Evolutionary conservation across 768 basidiomycete genomes (phyloP).

Genomic region (Amanita inopinata): DNA sequence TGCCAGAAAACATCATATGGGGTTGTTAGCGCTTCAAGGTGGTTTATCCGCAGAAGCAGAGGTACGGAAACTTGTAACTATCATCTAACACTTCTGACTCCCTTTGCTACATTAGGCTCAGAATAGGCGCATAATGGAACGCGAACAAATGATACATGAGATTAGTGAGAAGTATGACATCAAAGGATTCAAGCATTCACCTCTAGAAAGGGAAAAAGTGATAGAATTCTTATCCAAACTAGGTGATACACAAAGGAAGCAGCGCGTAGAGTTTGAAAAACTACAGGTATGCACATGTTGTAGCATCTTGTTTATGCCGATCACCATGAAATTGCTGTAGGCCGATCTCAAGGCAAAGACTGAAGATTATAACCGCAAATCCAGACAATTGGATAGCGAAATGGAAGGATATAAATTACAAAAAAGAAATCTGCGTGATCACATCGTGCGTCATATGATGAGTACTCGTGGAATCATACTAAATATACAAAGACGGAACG

Average conservation of each 20-base stretch:
- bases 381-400: constrained; percentile 45
- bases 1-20: constrained; percentile 42
- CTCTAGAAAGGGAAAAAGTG: constrained; percentile 63
- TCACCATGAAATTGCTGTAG: constrained; percentile 22
- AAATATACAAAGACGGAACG: constrained; percentile 31
- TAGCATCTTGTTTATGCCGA: background rate
- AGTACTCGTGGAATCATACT: background rate
- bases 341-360: constrained; percentile 43
- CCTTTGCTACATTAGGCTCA: constrained; percentile 44
- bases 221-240: constrained; percentile 64
- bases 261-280: constrained; percentile 54
- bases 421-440: constrained; percentile 39
- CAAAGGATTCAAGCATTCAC: constrained; percentile 62
- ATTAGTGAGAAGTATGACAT: constrained; percentile 61
- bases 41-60: constrained; percentile 65
- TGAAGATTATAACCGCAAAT: constrained; percentile 56
- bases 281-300: constrained; percentile 42
- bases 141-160: constrained; percentile 67
- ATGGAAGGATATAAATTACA: constrained; percentile 46
- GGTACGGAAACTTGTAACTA: constrained; percentile 24
- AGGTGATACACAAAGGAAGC: constrained; percentile 49
- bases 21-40: constrained; percentile 54
- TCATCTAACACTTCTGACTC: background rate
- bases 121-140: constrained; percentile 52
- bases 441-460: constrained; percentile 36